Base-by-base conservation (phyloP, 2,329 filamentous ascomycete species). In the Fusarium equiseti region DNA sequence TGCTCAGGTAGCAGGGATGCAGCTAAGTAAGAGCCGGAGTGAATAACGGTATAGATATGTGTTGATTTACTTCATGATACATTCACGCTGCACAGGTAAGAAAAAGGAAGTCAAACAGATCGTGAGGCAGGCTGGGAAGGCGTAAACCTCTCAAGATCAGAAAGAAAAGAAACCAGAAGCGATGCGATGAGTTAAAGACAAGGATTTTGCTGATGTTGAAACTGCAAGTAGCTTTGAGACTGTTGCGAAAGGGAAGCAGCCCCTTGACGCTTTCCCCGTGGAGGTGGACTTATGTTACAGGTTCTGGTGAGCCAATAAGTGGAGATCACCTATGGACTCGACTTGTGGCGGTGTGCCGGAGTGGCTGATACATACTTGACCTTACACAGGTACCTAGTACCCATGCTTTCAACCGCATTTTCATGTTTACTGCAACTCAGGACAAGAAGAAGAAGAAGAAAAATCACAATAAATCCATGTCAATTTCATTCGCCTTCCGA, bases 11-110 rank as follows among this genome's bases (percentile, higher is more conserved):
- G 55, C 52, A 62, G 48, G 49, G 32, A 46, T 52, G 26, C 32
- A 46, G 44, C 59, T 46, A 51, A 57, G 52, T 26, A 26, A 51
- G 51, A 63, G 45, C 24, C 58, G 52, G 49, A 63, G 53, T 45
- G n/a, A 31, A 32, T 48, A 52, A 49, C 44, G 35, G 46, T 38
- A n/a, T 38, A 62, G 57, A 22, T 46, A 48, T 18, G 32, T 60
- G 51, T 46, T 64, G 63, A 43, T 59, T 73, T 59, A 70, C 69
- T 68, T 73, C 56, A 73, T 75, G 61, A 55, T 62, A 66, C 52
- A 43, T 26, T 55, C 58, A 55, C 48, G 62, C 45, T 52, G 42
- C 20, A 27, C 26, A 53, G 10, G 40, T 44, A 12, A 20, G 35
- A 11, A 49, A 44, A n/a, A 38, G 20, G 50, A 22, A 16, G 5